Evolutionary conservation across 1,139 yeast species (phyloP), one percentile per base, ranked within the genome.

Genomic region (Diutina sp.): DNA sequence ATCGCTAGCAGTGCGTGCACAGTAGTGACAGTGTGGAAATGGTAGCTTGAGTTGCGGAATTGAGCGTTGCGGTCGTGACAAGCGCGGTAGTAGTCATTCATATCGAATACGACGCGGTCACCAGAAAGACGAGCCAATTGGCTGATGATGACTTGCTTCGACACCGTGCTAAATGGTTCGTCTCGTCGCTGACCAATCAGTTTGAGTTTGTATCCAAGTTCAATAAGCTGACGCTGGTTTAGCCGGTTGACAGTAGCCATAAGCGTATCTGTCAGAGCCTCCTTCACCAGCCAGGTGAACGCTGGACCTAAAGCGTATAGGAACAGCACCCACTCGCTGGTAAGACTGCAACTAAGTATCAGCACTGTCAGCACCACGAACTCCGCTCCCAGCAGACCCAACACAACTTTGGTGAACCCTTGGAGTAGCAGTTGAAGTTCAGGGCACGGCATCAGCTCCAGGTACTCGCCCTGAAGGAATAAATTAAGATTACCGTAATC

Each of bases 371-470:
- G 68, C 1, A 75, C 55, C 3, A 74, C 54, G 8, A 76, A 59
- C 58, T 74, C 80, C 7, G 60, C 60, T 3, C 60, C 62, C 14
- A 54, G 51, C 44, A 66, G n/a, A 11, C 50, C 48, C 28, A 53
- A 8, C 2, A 35, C 53, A n/a, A 75, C 56, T 58, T 75, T 76
- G 60, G 74, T 71, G 79, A 79, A 76, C 5, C 61, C 61, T 14
- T 65, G 64, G 1, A 71, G 58, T 18, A 63, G 62, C 57, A 69
- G 69, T 50, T 63, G 61, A 6, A 75, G 61, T 18, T 70, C 71
- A 1, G 78, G 73, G 57, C 78, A 73, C 1, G 80, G 79, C 9
- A 76, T 73, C 12, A 76, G 72, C 59, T 76, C 80, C 54, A 76
- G 69, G 58, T 73, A 73, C 54, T 74, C 77, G 4, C 80, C 80